Evolutionary conservation across 306 rosid species (phyloP), one percentile per base, ranked within the genome.

Genomic region (Urtica urens): DNA sequence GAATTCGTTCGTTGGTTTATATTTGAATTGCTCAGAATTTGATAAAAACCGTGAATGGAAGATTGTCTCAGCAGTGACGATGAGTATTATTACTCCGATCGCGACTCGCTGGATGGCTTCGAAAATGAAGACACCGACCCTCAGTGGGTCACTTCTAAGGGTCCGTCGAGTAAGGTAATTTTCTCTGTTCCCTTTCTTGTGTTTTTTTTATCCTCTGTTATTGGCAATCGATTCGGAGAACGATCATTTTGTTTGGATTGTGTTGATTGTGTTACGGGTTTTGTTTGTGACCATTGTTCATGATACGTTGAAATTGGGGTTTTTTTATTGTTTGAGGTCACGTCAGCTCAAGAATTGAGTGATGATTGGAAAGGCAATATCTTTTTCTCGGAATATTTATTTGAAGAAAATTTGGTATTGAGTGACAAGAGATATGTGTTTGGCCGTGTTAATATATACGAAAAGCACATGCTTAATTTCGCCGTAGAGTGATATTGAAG

Each of bases 91-190:
- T 65, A 64, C 75, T 79, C 95, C 73, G 85, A 85, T 81, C 82
- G 67, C 25, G 90, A 78, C 0, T 83, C 78, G 16, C 58, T 59
- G 9, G 74, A 84, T 6, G 80, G 60, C 18, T 51, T 60, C 18
- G 84, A 59, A 26, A 81, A 74, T 60, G 90, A 84, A 3, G 93
- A 74, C 30, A 33, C 57, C 35, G 76, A 68, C 60, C 39, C 30
- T 48, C 66, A 61, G 20, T 58, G 72, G 57, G 65, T 45, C 26
- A 46, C 74, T 51, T 25, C 80, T 1, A 81, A 76, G 81, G 75
- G 67, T 50, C 57, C 94, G 65, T 40, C 85, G 10, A 67, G 77
- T 26, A 77, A 79, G 99, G 99, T 90, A 57, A 58, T 60, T 66
- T 48, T 14, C n/a, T n/a, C 17, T 34, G 10, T 57, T n/a, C n/a